These are phyloP conservation scores for Tripidium arundinaceum DNA, from an alignment of 202 grass and related monocot genomes.

Conservation along the genomic window DNA sequence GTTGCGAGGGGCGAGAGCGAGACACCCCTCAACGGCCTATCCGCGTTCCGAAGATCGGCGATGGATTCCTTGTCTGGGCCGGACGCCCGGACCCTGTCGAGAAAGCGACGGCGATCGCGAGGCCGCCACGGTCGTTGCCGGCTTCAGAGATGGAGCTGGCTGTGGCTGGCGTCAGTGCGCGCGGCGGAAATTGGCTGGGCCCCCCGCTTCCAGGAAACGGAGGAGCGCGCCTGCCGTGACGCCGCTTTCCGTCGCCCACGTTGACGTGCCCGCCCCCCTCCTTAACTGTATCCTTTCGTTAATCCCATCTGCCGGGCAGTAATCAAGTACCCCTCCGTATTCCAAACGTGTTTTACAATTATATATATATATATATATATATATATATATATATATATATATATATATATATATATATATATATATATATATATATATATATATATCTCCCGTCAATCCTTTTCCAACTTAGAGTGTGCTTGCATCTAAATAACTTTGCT, in stretches of 20 bases:
- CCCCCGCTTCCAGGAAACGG: slow-evolving; percentile 6
- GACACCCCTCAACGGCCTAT: too few species aligned
- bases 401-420: too few species aligned
- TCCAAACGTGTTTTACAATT: too few species aligned
- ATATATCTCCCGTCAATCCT: too few species aligned
- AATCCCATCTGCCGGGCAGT: too few species aligned
- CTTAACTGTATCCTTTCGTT: neutral
- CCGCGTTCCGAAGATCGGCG: neutral
- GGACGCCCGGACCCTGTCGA: neutral
- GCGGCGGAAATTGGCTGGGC: neutral
- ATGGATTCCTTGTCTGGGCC: neutral
- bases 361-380: too few species aligned
- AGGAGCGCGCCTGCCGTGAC: neutral
- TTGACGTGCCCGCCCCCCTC: neutral
- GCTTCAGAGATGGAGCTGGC: neutral
- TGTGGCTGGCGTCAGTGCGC: neutral
- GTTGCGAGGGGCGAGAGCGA: neutral
- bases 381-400: too few species aligned
- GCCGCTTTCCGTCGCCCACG: neutral
- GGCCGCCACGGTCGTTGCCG: neutral
- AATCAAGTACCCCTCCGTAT: too few species aligned
- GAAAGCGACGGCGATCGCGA: neutral
- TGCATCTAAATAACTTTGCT: too few species aligned
- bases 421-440: too few species aligned
- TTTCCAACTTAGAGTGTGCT: too few species aligned